A percentile compares a stretch with the other conserved stretches of the same genome.
phyloP scores from a whole-genome alignment of 768 basidiomycete genomes.

The Rhizopogon rudus region DNA sequence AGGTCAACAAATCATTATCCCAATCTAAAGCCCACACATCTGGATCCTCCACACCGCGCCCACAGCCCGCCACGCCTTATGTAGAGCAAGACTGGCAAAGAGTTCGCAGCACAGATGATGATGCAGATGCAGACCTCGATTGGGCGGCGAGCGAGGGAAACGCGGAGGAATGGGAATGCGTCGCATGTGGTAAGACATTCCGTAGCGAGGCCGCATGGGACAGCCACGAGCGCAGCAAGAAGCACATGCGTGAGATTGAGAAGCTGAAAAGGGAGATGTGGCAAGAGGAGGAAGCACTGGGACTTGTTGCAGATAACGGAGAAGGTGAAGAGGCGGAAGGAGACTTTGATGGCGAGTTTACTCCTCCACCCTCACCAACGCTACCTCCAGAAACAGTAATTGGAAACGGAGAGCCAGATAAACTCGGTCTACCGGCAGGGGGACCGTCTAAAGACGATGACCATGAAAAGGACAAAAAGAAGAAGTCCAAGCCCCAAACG shows the following conservation, averaged over 20 bases:
- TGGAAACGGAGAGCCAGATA: slow-evolving; percentile 1
- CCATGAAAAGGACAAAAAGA: slow-evolving; percentile 6
- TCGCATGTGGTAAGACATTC: slow-evolving; percentile 90
- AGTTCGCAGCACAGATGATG: slow-evolving; percentile 26
- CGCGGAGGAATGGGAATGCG: slow-evolving; percentile 87
- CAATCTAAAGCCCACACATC: slow-evolving; percentile 15
- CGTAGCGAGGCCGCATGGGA: slow-evolving; percentile 91
- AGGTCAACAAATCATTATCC: slow-evolving; percentile 25
- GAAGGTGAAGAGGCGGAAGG: slow-evolving; percentile 15
- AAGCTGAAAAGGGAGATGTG: slow-evolving; percentile 72
- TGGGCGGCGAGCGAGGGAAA: slow-evolving; percentile 72
- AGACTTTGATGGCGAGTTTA: background rate
- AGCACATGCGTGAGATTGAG: slow-evolving; percentile 87
- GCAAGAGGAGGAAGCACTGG: slow-evolving; percentile 65
- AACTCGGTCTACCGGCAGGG: background rate
- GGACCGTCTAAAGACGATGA: slow-evolving; percentile 7
- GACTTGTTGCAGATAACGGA: slow-evolving; percentile 35
- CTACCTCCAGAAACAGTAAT: slow-evolving; percentile 5
- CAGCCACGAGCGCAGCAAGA: slow-evolving; percentile 94
- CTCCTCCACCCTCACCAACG: slow-evolving; percentile 11
- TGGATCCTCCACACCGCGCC: slow-evolving; percentile 24
- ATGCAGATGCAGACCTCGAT: slow-evolving; percentile 57
- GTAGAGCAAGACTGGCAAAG: slow-evolving; percentile 93
- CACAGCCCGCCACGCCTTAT: slow-evolving; percentile 35
- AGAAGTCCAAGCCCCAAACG: slow-evolving; percentile 6